Conservation (phyloP, 768 basidiomycete species). For the Crepidotus variabilis region DNA sequence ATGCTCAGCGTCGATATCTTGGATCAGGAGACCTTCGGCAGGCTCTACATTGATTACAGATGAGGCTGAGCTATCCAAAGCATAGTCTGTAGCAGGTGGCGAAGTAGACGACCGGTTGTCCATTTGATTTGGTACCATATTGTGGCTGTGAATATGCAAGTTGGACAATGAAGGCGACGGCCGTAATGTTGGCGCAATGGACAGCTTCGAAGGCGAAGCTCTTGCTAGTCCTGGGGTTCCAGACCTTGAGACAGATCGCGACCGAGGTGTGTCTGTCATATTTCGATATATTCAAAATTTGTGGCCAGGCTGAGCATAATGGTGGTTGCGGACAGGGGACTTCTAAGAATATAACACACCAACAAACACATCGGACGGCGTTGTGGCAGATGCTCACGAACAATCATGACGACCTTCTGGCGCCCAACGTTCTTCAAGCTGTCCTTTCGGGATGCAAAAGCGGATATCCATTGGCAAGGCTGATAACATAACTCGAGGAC, state of each 20-base stretch:
- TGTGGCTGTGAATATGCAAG: slow-evolving; percentile 53
- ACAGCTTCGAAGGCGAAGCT: slow-evolving; percentile 49
- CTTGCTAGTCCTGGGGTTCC: slow-evolving; percentile 23
- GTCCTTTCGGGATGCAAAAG: slow-evolving; percentile 1
- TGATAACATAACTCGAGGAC: slow-evolving; percentile 11
- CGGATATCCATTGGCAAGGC: slow-evolving; percentile 13
- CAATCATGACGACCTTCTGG: background rate
- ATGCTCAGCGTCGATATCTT: slow-evolving; percentile 63
- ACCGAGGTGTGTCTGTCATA: slow-evolving; percentile 30
- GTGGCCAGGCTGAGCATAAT: background rate
- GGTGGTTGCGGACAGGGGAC: background rate
- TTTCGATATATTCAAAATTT: background rate
- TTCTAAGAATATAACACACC: background rate
- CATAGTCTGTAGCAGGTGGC: slow-evolving; percentile 25
- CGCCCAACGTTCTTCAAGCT: background rate
- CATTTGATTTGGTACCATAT: slow-evolving; percentile 23
- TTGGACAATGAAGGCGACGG: slow-evolving; percentile 55
- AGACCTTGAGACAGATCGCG: slow-evolving; percentile 25
- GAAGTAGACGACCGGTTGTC: slow-evolving; percentile 10
- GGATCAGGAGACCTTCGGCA: slow-evolving; percentile 65
- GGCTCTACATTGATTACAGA: slow-evolving; percentile 67
- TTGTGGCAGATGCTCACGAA: background rate
- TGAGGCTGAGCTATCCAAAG: slow-evolving; percentile 63
- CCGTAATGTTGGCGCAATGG: slow-evolving; percentile 46
- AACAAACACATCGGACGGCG: background rate